phyloP scores from a whole-genome alignment of 108 stramenopile genomes.

The Skeletonema grethae region DNA sequence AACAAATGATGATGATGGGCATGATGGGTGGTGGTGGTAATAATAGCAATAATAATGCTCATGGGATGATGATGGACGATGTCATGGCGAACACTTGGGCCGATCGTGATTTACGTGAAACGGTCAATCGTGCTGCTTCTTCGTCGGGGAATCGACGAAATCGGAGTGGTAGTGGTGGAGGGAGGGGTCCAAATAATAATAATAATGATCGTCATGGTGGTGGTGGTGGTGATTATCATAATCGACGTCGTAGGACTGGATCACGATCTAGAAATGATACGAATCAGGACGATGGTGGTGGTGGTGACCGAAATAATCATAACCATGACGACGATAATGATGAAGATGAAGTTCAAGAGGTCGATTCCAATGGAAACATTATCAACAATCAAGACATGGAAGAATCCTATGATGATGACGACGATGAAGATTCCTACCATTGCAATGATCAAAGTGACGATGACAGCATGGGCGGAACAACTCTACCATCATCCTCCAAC shows the following conservation, averaged over 20 bases:
- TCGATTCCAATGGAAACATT: slow-evolving; percentile 9
- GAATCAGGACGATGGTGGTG: no score
- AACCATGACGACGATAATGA: slow-evolving; percentile 6
- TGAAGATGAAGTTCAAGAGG: slow-evolving; percentile 24
- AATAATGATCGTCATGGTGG: neutral
- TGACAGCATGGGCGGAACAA: slow-evolving; percentile 21
- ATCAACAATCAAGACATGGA: slow-evolving; percentile 18
- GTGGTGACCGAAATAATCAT: neutral
- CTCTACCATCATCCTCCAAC: no score
- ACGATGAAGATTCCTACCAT: slow-evolving; percentile 11
- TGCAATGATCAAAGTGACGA: slow-evolving; percentile 23
- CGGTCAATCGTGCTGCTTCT: slow-evolving; percentile 57
- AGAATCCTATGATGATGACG: slow-evolving; percentile 22
- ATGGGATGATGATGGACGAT: slow-evolving; percentile 14
- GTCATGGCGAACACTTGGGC: slow-evolving; percentile 40
- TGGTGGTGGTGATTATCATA: neutral
- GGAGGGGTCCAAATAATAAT: neutral
- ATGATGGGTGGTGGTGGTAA: slow-evolving; percentile 25
- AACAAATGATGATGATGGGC: slow-evolving; percentile 28
- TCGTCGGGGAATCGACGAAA: slow-evolving; percentile 5
- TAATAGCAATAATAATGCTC: neutral
- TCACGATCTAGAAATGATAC: neutral
- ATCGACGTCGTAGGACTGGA: neutral
- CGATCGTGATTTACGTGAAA: slow-evolving; percentile 36
- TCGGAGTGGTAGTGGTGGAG: neutral